Conservation (phyloP, 2,329 filamentous ascomycete genomes). For the Akanthomyces dipterigenus region DNA sequence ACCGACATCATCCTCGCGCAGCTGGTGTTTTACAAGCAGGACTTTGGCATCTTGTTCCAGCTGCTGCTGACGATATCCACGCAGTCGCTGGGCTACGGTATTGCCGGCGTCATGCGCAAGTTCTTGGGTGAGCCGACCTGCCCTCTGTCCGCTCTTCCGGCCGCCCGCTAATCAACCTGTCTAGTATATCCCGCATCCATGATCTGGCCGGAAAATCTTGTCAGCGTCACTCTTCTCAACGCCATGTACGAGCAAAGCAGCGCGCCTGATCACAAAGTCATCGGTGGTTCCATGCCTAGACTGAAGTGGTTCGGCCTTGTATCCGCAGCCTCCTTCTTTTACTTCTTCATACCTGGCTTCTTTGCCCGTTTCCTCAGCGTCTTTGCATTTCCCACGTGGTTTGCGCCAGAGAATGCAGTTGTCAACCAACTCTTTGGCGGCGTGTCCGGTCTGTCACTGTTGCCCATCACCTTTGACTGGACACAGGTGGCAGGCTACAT, state of each 20-base stretch:
- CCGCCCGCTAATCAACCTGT: neutral
- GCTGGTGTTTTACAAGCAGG: conserved; percentile 63
- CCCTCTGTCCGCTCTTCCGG: neutral
- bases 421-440: conserved; percentile 71
- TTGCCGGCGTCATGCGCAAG: conserved; percentile 60
- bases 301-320: conserved; percentile 58
- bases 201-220: conserved; percentile 67
- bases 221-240: conserved; percentile 61
- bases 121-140: conserved; percentile 44
- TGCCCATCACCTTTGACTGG: conserved; percentile 74
- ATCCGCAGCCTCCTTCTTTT: conserved; percentile 51
- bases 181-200: conserved; percentile 59
- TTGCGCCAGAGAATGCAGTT: conserved; percentile 59
- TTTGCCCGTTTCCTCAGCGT: conserved; percentile 63
- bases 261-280: conserved; percentile 40
- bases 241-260: conserved; percentile 62
- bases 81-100: conserved; percentile 63
- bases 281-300: conserved; percentile 60
- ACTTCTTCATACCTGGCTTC: conserved; percentile 65
- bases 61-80: conserved; percentile 60
- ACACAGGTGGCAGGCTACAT: conserved; percentile 64
- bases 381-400: conserved; percentile 67
- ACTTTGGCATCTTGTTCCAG: conserved; percentile 61
- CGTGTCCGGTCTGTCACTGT: conserved; percentile 56
- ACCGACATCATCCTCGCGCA: conserved; percentile 70